Percentiles rank a stretch among this genome's conserved stretches.
phyloP scores from a whole-genome alignment of 2,329 filamentous ascomycete species.

The Pseudogymnoascus sp. region DNA sequence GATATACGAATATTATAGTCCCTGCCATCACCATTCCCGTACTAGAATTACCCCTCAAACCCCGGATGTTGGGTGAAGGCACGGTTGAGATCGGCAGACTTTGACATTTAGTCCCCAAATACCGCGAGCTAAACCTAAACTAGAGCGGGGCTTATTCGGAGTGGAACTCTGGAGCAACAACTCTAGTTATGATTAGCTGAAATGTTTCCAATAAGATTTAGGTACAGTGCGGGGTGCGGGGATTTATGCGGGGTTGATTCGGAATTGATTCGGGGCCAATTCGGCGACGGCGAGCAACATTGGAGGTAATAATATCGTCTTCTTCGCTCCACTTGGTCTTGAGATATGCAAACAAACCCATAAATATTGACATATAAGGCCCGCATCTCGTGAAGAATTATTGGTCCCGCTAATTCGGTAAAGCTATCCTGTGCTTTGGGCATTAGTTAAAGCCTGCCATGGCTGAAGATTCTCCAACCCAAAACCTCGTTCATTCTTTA shows the following conservation, averaged over 20 bases:
- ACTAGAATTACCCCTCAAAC: background rate
- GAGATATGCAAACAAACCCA: background rate
- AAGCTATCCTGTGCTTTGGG: background rate
- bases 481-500: background rate
- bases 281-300: background rate
- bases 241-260: background rate
- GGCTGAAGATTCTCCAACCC: background rate
- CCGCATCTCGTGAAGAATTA: background rate
- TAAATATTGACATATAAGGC: background rate
- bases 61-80: background rate
- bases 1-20: background rate
- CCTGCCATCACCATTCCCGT: background rate
- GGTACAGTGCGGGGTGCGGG: constrained; percentile 1
- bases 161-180: background rate
- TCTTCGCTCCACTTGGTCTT: background rate
- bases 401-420: background rate
- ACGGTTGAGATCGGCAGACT: background rate
- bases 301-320: background rate
- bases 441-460: background rate
- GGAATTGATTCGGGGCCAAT: background rate
- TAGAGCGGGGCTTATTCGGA: background rate
- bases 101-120: background rate
- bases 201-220: background rate
- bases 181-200: background rate
- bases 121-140: background rate